A percentile compares a stretch with the other conserved stretches of the same genome.
These are phyloP conservation scores for Uronychia binucleata DNA, from an alignment of 73 alveolate genomes.

Conservation along the genomic window DNA sequence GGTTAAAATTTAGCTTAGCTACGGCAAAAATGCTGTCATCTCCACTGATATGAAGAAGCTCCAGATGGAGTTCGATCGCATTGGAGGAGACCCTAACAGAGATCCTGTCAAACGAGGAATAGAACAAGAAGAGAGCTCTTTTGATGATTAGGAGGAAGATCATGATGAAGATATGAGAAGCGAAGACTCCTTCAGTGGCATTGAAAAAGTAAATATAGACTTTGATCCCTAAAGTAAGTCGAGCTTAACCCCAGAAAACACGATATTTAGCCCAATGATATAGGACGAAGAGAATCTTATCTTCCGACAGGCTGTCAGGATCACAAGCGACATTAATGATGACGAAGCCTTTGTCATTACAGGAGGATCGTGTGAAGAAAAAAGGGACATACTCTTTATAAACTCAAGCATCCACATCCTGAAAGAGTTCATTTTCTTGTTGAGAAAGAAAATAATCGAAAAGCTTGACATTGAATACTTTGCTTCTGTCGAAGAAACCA, in stretches of 20 bases:
- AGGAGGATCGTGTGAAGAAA: conserved; percentile 6
- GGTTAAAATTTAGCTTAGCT: background rate
- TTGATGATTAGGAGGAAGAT: background rate
- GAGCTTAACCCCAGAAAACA: background rate
- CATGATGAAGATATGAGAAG: conserved; percentile 6
- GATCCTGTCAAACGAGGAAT: no score
- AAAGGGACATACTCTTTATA: conserved; percentile 19
- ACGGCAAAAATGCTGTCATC: background rate
- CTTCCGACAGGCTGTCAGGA: conserved; percentile 5
- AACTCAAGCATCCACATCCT: conserved; percentile 18
- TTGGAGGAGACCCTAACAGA: background rate
- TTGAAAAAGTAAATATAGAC: conserved; percentile 17
- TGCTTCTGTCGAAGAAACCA: conserved; percentile 19
- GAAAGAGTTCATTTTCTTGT: conserved; percentile 19
- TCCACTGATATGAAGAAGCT: background rate
- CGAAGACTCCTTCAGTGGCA: conserved; percentile 6
- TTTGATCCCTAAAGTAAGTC: conserved; percentile 12
- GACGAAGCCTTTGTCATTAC: conserved; percentile 43
- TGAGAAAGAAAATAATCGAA: conserved; percentile 23
- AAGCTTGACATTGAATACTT: conserved; percentile 25
- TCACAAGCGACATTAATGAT: conserved; percentile 25
- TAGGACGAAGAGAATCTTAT: conserved; percentile 24
- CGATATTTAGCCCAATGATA: conserved; percentile 26
- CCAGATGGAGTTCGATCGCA: background rate
- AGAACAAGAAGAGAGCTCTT: background rate